phyloP scores from a whole-genome alignment of 2,329 filamentous ascomycete species.

The Fusarium mundagurra region DNA sequence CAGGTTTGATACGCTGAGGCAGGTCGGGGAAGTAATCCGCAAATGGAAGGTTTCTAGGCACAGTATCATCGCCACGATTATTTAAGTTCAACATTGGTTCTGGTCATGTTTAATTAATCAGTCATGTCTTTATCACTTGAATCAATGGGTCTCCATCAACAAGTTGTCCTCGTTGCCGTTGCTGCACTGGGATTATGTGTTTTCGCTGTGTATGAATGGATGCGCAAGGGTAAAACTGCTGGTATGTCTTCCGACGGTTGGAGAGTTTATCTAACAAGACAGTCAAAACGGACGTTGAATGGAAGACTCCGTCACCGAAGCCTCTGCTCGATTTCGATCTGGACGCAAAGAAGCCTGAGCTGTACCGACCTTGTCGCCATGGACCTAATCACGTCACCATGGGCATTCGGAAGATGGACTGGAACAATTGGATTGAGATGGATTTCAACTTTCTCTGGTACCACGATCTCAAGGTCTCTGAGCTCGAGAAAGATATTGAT shows the following conservation, averaged over 20 bases:
- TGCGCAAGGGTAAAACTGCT: neutral
- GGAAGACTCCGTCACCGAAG: conserved; percentile 8
- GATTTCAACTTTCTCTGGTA: conserved; percentile 30
- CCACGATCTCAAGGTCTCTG: conserved; percentile 28
- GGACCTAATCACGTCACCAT: conserved; percentile 30
- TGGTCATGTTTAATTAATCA: neutral
- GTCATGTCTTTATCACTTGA: neutral
- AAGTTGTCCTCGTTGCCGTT: neutral
- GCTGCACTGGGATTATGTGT: neutral
- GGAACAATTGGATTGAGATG: conserved; percentile 36
- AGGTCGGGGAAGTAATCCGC: neutral
- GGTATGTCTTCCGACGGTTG: neutral
- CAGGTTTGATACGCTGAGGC: too few relatives aligned
- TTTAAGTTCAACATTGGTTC: neutral
- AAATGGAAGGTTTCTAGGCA: conserved; percentile 10
- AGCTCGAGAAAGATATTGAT: conserved; percentile 20
- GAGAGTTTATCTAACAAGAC: accelerated
- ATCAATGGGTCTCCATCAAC: neutral
- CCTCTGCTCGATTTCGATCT: conserved; percentile 10
- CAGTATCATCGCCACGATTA: neutral
- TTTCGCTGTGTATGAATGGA: neutral
- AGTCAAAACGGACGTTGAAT: neutral
- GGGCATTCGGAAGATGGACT: conserved; percentile 30
- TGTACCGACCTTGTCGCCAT: conserved; percentile 31
- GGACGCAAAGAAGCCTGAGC: conserved; percentile 13